Evolutionary conservation across 371 early-diverging fungal species (phyloP).

Genomic region (Mucor circinelloides): DNA sequence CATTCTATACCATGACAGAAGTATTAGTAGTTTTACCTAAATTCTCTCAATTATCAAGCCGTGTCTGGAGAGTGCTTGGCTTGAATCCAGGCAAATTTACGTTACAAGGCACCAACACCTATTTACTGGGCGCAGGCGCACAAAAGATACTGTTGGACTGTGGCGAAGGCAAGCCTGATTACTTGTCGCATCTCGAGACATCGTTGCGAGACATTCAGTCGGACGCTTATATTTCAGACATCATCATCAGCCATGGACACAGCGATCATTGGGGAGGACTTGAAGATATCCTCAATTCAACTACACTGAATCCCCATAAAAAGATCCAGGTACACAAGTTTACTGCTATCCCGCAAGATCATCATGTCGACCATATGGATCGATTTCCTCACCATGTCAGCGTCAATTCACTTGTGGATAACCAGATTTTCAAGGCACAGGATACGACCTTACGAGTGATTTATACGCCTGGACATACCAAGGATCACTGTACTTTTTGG

Average conservation of each 20-base stretch:
- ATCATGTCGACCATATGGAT: slow-evolving; percentile 14
- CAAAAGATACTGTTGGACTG: slow-evolving; percentile 78
- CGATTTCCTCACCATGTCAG: slow-evolving; percentile 30
- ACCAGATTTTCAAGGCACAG: slow-evolving; percentile 60
- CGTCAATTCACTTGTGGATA: slow-evolving; percentile 41
- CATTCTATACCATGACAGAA: slow-evolving; percentile 18
- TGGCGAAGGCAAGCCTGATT: slow-evolving; percentile 79
- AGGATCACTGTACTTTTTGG: slow-evolving; percentile 78
- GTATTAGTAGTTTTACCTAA: slow-evolving; percentile 31
- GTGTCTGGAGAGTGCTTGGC: slow-evolving; percentile 68
- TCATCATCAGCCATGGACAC: slow-evolving; percentile 88
- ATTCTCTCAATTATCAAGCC: slow-evolving; percentile 45
- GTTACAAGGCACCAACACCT: slow-evolving; percentile 88
- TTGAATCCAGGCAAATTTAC: slow-evolving; percentile 79
- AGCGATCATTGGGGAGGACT: slow-evolving; percentile 81
- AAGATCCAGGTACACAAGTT: slow-evolving; percentile 40
- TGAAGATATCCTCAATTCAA: slow-evolving; percentile 43
- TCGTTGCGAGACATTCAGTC: slow-evolving; percentile 49
- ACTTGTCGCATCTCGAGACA: slow-evolving; percentile 51
- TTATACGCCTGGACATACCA: slow-evolving; percentile 84
- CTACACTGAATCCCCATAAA: slow-evolving; percentile 13
- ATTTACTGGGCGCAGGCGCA: slow-evolving; percentile 79
- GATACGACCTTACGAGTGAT: slow-evolving; percentile 67
- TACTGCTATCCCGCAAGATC: slow-evolving; percentile 24
- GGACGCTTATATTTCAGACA: slow-evolving; percentile 64